Conservation (phyloP, 2,329 filamentous ascomycete genomes). For the Penicillium griseofulvum region DNA sequence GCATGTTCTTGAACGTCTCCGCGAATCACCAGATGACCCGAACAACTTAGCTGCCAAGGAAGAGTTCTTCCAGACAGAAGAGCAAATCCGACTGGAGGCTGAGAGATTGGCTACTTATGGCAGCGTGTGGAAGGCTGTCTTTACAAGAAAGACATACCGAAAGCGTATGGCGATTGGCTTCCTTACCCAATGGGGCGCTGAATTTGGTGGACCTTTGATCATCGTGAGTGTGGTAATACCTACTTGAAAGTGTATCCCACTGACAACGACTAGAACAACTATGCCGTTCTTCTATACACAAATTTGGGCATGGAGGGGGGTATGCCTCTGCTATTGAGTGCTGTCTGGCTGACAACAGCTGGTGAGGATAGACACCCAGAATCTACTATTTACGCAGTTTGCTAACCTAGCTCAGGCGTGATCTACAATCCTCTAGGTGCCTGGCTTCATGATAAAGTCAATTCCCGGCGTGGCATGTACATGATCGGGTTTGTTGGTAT, state of each 20-base stretch:
- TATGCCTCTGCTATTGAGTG: conserved; percentile 46
- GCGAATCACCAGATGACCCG: conserved; percentile 39
- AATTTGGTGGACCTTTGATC: conserved; percentile 53
- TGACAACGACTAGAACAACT: conserved; percentile 43
- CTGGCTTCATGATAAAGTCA: conserved; percentile 38
- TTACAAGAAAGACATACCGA: conserved; percentile 49
- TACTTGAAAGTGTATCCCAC: not conserved
- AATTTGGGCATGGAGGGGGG: conserved; percentile 44
- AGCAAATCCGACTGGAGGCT: conserved; percentile 47
- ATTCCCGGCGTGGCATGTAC: conserved; percentile 43
- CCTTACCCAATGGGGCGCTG: conserved; percentile 54
- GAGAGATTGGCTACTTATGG: conserved; percentile 42
- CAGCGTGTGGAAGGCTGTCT: conserved; percentile 47
- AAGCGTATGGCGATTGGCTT: conserved; percentile 55
- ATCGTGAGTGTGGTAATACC: conserved; percentile 42
- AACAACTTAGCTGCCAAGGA: conserved; percentile 46
- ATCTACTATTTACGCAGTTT: not conserved
- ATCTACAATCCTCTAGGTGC: conserved; percentile 39
- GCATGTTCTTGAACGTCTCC: conserved; percentile 42
- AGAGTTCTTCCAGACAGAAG: conserved; percentile 49
- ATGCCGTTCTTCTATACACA: conserved; percentile 47
- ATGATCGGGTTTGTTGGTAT: conserved; percentile 44
- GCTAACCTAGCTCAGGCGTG: conserved; percentile 34
- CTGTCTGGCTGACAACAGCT: conserved; percentile 48
- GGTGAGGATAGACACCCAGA: conserved; percentile 25